Evolutionary conservation across 495 filamentous ascomycete species (phyloP).

Genomic region (Aspergillus bridgeri): DNA sequence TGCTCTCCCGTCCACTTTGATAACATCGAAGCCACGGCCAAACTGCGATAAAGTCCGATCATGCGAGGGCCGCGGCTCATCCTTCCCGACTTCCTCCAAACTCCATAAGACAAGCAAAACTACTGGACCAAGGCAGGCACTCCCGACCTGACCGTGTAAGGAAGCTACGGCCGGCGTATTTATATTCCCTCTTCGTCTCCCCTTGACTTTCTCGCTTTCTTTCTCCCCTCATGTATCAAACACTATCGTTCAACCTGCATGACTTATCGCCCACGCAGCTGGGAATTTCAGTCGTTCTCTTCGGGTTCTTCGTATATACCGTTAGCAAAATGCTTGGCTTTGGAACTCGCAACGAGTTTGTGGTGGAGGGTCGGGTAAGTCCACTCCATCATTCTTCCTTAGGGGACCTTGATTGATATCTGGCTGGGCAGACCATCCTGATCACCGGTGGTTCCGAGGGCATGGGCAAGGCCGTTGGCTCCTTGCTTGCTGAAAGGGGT

Average conservation of each 20-base stretch:
- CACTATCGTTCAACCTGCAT: slow-evolving; percentile 23
- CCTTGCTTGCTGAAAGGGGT: slow-evolving; percentile 73
- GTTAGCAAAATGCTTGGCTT: slow-evolving; percentile 63
- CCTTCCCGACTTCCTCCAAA: not conserved
- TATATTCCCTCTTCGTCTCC: not conserved
- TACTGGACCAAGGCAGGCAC: not conserved
- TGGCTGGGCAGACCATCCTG: slow-evolving; percentile 62
- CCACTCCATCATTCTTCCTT: not conserved
- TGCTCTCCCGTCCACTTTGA: not conserved
- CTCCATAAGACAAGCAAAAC: not conserved
- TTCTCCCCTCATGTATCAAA: slow-evolving; percentile 29
- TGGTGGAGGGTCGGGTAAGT: slow-evolving; percentile 74
- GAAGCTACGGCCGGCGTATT: not conserved
- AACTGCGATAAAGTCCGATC: not conserved
- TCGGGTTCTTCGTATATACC: slow-evolving; percentile 43
- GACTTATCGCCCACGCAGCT: slow-evolving; percentile 27
- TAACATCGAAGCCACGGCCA: not conserved
- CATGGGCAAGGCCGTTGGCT: slow-evolving; percentile 74
- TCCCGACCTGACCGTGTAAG: not conserved
- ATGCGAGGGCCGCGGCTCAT: not conserved
- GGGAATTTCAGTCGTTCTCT: slow-evolving; percentile 43
- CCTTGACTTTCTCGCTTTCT: slow-evolving; percentile 7
- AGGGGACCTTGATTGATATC: slow-evolving; percentile 13
- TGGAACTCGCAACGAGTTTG: slow-evolving; percentile 67
- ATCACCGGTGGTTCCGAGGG: slow-evolving; percentile 93